Base-by-base conservation (phyloP, 2,329 filamentous ascomycete genomes). In the Fusarium verticillioides region DNA sequence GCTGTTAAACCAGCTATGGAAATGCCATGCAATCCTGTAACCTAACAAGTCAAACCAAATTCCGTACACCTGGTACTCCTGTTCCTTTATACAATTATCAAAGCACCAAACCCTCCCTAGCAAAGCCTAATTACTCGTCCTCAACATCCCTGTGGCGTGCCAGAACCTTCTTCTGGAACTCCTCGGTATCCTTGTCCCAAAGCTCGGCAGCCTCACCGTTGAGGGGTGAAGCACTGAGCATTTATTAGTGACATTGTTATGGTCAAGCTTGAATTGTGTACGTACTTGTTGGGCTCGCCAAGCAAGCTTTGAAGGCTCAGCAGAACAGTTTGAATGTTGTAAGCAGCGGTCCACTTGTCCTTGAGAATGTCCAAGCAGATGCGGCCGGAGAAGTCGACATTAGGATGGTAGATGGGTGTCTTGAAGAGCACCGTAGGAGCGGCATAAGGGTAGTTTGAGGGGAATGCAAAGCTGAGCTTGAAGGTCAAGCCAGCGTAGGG, bases 331-430 rank as follows among this genome's bases (percentile, higher is more conserved):
- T 97, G 94, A 70, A 97, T 95, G 80, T 98, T 98, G 88, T 98
- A 97, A 47, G 97, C 95, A 23, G 96, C 95, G 67, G 95, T 97
- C 96, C 96, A 99, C 86, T 98, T 98, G 83, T 98, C 96, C 88
- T 98, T 98, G 74, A 99, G 88, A 76, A 99, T 99, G 80, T 99
- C 97, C 69, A 99, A 88, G 83, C 96, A 99, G 83, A 99, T 99
- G 63, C 96, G 90, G 44, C 96, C 96, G 7, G 93, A 95, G 85
- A 99, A 98, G 85, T 99, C 96, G 77, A 99, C 94, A 79, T 99
- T 99, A 60, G 96, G 96, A 83, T 99, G 96, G 87, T 98, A 99
- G 84, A 99, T 98, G 42, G 96, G 96, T 11, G 97, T 99, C 87
- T 95, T 97, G 91, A 98, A 99, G 67, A 97, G 89, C 23, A 99